Conservation (phyloP, 495 filamentous ascomycete genomes). For the Pyrenopolyporus hunteri region DNA sequence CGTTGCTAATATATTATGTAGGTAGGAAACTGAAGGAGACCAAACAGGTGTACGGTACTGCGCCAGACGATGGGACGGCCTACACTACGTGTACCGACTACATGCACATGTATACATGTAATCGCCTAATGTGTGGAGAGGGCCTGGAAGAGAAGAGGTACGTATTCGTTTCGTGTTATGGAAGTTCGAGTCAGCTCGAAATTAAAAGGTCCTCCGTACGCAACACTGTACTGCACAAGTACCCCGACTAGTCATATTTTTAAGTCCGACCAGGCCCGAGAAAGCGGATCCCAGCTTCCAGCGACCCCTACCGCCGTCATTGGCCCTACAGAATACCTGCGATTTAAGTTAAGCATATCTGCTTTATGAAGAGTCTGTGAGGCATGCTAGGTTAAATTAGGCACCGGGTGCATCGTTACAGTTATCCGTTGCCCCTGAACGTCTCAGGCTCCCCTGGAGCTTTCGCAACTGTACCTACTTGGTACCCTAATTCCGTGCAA, state of each 20-base stretch:
- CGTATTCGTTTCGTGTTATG: not conserved
- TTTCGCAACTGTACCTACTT: too few species aligned
- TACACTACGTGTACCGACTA: too few species aligned
- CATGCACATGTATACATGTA: too few species aligned
- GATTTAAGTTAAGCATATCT: not conserved
- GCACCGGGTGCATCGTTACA: slow-evolving; percentile 4
- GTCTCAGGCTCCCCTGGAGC: too few species aligned
- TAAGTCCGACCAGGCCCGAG: slow-evolving; percentile 29
- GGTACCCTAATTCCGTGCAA: too few species aligned
- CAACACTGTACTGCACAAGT: slow-evolving; percentile 10
- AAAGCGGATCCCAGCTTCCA: slow-evolving; percentile 15
- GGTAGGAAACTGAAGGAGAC: not conserved
- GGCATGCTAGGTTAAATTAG: not conserved
- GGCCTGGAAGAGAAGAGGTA: not conserved
- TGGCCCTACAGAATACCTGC: slow-evolving; percentile 24
- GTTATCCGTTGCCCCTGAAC: not conserved
- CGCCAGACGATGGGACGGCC: not conserved
- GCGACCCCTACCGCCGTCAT: not conserved
- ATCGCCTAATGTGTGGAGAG: not conserved
- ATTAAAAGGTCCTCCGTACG: slow-evolving; percentile 14
- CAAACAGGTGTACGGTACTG: not conserved
- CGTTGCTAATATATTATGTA: slow-evolving; percentile 16
- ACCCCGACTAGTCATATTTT: not conserved
- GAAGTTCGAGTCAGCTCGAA: not conserved
- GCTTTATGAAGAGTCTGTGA: not conserved